A percentile compares a stretch with the other conserved stretches of the same genome.
phyloP scores from a whole-genome alignment of 768 basidiomycete species.

The Psilocybe cyanescens region DNA sequence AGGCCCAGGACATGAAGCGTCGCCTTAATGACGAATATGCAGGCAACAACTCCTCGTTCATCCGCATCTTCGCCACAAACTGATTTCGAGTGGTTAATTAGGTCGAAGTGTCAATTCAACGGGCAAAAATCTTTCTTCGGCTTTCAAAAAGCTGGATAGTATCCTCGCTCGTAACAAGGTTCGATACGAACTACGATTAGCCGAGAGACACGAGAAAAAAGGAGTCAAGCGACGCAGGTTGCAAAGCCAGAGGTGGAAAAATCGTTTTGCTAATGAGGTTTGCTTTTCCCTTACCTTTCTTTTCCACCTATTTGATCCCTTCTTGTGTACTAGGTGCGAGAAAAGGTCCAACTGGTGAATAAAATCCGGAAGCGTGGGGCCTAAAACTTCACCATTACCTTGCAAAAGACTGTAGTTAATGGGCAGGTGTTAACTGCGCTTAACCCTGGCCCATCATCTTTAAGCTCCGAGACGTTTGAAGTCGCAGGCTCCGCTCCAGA shows the following conservation, averaged over 20 bases:
- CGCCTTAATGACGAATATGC: conserved; percentile 56
- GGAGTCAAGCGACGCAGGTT: conserved; percentile 78
- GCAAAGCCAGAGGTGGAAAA: conserved; percentile 78
- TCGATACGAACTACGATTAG: conserved; percentile 46
- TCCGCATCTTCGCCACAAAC: conserved; percentile 1
- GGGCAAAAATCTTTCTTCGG: conserved; percentile 40
- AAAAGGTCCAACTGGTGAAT: conserved; percentile 79
- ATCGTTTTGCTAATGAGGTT: conserved; percentile 80
- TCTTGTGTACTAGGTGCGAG: conserved; percentile 61
- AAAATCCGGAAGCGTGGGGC: conserved; percentile 79
- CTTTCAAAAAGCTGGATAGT: conserved; percentile 52
- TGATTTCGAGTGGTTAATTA: conserved; percentile 29
- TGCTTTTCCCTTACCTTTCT: conserved; percentile 23
- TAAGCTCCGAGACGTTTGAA: conserved; percentile 15
- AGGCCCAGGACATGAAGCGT: conserved; percentile 21
- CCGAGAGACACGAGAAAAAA: conserved; percentile 79
- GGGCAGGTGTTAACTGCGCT: conserved; percentile 8
- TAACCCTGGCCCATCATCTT: conserved; percentile 13
- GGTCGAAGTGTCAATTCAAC: conserved; percentile 67
- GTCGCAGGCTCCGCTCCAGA: conserved; percentile 12
- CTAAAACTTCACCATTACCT: conserved; percentile 32
- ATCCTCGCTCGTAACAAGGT: conserved; percentile 64
- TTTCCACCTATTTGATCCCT: conserved; percentile 11
- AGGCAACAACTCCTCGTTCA: conserved; percentile 39
- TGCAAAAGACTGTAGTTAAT: conserved; percentile 11